A percentile compares a stretch with the other conserved stretches of the same genome.
Evolutionary conservation across 257 asterid genomes (phyloP).

Genomic region (Fraxinus quadrangulata): DNA sequence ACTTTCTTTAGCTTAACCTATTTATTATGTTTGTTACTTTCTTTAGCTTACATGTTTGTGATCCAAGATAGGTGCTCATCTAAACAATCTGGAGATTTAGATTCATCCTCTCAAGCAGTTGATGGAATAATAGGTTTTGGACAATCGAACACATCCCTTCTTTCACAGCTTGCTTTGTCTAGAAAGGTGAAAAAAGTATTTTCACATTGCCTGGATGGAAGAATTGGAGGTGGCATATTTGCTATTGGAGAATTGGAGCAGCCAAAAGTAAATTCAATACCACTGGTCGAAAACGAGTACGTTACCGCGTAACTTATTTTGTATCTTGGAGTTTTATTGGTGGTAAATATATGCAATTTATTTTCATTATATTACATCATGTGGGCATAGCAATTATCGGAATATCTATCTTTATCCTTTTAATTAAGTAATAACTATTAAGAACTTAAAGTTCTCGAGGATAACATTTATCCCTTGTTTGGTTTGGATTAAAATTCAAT

Average conservation of each 20-base stretch:
- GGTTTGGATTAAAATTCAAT: too few species aligned
- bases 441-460: neutral
- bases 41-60: constrained; percentile 34
- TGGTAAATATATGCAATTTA: neutral
- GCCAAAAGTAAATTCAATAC: constrained; percentile 78
- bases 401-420: neutral
- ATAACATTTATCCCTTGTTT: too few species aligned
- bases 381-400: neutral
- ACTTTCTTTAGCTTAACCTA: constrained; percentile 30
- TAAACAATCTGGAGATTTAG: constrained; percentile 85
- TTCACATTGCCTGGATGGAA: constrained; percentile 93
- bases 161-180: constrained; percentile 86
- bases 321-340: neutral
- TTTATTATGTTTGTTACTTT: constrained; percentile 4
- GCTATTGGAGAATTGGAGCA: constrained; percentile 90
- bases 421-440: neutral
- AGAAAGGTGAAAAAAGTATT: constrained; percentile 75
- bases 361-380: neutral
- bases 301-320: constrained; percentile 35
- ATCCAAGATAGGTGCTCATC: constrained; percentile 76
- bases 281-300: constrained; percentile 74
- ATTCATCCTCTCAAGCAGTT: constrained; percentile 82
- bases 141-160: constrained; percentile 86
- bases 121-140: constrained; percentile 98
- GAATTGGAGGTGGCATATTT: constrained; percentile 90